These are phyloP conservation scores for Tuber microsphaerosporum DNA, from an alignment of 495 filamentous ascomycete genomes.

Conservation along the genomic window DNA sequence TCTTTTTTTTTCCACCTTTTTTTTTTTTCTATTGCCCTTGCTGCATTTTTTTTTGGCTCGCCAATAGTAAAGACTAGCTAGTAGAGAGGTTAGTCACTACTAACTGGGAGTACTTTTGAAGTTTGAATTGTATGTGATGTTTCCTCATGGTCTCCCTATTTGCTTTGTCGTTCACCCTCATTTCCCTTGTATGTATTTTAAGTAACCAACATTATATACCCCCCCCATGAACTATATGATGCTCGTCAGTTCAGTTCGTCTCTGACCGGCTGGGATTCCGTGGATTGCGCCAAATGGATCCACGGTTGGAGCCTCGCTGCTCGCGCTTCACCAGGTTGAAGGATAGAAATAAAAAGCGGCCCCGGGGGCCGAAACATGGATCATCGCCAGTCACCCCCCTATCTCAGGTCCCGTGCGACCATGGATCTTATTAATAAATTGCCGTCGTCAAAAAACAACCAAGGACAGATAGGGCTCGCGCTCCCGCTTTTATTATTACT, in stretches of 20 bases:
- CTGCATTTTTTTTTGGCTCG: background rate
- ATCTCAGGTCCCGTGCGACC: conserved; percentile 27
- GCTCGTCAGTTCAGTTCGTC: conserved; percentile 21
- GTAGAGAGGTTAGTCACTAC: background rate
- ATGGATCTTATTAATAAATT: conserved; percentile 24
- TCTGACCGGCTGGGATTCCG: conserved; percentile 22
- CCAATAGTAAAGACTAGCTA: background rate
- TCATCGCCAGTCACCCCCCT: conserved; percentile 33
- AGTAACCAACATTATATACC: conserved; percentile 24
- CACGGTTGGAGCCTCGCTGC: conserved; percentile 32
- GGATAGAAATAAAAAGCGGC: conserved; percentile 21
- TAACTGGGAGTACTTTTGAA: background rate
- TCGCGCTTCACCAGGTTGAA: conserved; percentile 20
- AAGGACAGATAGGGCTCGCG: background rate
- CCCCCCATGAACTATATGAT: conserved; percentile 38
- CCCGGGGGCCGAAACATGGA: conserved; percentile 30
- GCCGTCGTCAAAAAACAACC: background rate
- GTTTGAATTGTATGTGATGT: background rate
- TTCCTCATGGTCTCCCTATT: background rate
- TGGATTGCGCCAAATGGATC: conserved; percentile 30
- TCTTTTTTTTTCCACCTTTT: background rate
- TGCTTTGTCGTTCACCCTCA: background rate
- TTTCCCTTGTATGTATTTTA: conserved; percentile 3
- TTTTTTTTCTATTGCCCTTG: background rate
- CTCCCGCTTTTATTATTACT: background rate